Percentiles rank a stretch among this genome's conserved stretches.
Evolutionary conservation across 305 asterid species (phyloP).

Genomic region (Solanum hybrid): DNA sequence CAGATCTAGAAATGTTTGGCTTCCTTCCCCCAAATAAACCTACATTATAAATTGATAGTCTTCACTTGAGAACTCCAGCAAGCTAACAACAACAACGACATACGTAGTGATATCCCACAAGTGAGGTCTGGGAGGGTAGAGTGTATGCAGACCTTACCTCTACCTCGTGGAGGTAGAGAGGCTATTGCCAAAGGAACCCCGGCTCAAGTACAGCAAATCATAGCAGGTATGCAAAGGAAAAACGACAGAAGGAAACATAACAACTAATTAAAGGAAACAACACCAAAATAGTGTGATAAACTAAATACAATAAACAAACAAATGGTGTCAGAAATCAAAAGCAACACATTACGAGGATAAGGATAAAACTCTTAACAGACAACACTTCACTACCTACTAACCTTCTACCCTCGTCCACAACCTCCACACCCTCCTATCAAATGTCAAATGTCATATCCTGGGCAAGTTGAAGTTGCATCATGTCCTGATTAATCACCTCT

Average conservation of each 20-base stretch:
- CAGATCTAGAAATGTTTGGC: slow-evolving; percentile 39
- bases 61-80: not conserved
- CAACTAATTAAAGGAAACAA: not conserved
- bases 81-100: not conserved
- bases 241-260: not conserved
- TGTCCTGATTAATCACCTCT: not conserved
- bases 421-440: not conserved
- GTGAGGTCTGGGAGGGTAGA: not conserved
- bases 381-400: not conserved
- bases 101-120: not conserved
- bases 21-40: slow-evolving; percentile 52
- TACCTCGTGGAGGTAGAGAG: not conserved
- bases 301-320: not conserved
- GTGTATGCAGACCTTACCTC: not conserved
- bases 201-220: not conserved
- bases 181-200: not conserved
- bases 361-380: not conserved
- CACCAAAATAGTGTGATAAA: not conserved
- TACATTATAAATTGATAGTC: slow-evolving; percentile 13
- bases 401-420: not conserved
- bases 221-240: not conserved
- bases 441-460: not conserved
- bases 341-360: not conserved
- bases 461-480: not conserved
- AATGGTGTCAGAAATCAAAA: not conserved